These are phyloP conservation scores for Hymenoscyphus salicellus DNA, from an alignment of 2,329 filamentous ascomycete genomes.

Conservation along the genomic window DNA sequence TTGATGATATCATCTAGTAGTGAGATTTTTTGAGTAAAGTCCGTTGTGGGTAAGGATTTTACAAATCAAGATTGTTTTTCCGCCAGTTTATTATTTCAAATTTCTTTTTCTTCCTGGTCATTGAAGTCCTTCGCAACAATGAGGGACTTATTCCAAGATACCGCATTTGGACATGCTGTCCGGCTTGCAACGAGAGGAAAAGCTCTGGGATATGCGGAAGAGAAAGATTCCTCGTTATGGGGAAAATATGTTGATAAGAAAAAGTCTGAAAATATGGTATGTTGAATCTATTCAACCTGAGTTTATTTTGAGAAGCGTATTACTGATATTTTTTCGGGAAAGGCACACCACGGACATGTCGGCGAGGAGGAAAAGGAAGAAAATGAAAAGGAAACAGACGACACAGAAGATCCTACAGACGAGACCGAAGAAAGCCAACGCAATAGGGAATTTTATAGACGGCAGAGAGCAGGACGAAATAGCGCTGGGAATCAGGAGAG, in stretches of 20 bases:
- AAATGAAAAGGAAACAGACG: too few relatives aligned
- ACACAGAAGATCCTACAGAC: constrained; percentile 36
- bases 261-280: constrained; percentile 45
- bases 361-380: constrained; percentile 26
- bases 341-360: constrained; percentile 44
- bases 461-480: constrained; percentile 1
- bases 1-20: not conserved
- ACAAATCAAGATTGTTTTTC: too few relatives aligned
- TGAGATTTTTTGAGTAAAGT: too few relatives aligned
- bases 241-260: constrained; percentile 48
- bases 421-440: constrained; percentile 18
- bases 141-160: constrained; percentile 44
- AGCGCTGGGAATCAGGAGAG: constrained; percentile 10
- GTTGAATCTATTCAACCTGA: not conserved
- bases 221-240: constrained; percentile 47
- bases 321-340: not conserved
- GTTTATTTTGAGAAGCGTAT: not conserved
- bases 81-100: too few relatives aligned
- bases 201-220: constrained; percentile 45
- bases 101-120: too few relatives aligned
- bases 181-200: constrained; percentile 41
- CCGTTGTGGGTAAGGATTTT: too few relatives aligned
- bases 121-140: constrained; percentile 17
- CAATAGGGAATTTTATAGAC: constrained; percentile 3
- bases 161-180: constrained; percentile 40